phyloP scores from a whole-genome alignment of 192 early-diverging fungal genomes.

The Kickxella alabastrina region DNA sequence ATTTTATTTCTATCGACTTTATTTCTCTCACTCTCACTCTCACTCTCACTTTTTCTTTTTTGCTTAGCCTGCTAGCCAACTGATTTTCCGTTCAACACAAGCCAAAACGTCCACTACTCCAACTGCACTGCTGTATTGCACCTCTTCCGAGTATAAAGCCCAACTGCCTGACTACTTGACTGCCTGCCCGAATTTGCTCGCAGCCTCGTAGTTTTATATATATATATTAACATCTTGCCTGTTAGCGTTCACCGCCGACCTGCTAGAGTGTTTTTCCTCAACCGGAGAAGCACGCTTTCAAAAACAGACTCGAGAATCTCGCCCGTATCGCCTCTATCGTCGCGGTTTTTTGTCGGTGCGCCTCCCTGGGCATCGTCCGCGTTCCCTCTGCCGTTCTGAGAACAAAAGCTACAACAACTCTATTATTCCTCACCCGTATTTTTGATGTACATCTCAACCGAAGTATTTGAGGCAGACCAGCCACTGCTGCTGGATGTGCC shows the following conservation, averaged over 20 bases:
- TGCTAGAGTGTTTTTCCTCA: constrained; percentile 18
- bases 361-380: constrained; percentile 33
- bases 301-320: constrained; percentile 16
- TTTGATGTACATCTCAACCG: not conserved
- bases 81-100: too few relatives aligned
- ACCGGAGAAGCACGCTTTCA: constrained; percentile 19
- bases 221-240: too few relatives aligned
- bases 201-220: too few relatives aligned
- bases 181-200: too few relatives aligned
- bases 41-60: not conserved
- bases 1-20: not conserved
- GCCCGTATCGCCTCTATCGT: constrained; percentile 13
- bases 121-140: too few relatives aligned
- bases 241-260: not conserved
- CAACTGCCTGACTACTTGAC: too few relatives aligned
- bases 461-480: not conserved
- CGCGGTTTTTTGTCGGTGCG: constrained; percentile 32
- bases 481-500: constrained; percentile 13
- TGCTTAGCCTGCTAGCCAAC: not conserved
- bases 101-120: not conserved
- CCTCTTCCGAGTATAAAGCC: too few relatives aligned
- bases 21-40: not conserved
- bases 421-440: too few relatives aligned
- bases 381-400: constrained; percentile 11
- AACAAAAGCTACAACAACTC: too few relatives aligned